Base-by-base conservation (phyloP, 306 rosid species). In the Ochetophila trinervis region DNA sequence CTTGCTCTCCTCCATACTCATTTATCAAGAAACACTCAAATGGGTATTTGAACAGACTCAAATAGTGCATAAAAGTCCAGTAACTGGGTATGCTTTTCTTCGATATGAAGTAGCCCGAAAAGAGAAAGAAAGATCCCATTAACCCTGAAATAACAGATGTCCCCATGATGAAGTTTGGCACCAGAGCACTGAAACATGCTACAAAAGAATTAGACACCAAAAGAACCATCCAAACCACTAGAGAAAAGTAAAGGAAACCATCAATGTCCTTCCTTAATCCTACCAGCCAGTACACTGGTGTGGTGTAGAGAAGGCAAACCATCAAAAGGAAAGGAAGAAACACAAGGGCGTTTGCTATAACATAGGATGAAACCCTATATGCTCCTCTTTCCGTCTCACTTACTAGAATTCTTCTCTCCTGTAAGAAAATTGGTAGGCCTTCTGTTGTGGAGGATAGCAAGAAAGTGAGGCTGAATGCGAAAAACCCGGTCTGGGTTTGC, bases 41-140 rank as follows among this genome's bases (percentile, higher is more conserved):
- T 21, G 99, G 99, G 73, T 93, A 93, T 88, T 90, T 93, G 85
- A 93, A 93, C 50, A 93, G 80, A 36, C 96, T 87, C 83, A 75
- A 42, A 66, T 93, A 87, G 74, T 93, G 94, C 97, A 93, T 86
- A 65, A 87, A 93, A 67, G 88, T 77, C 99, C 99, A 93, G 80
- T 93, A 93, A 17, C 69, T 76, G 0, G 99, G 99, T 54, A 93
- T 78, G 70, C 81, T 84, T 18, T 88, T 87, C 87, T 93, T 66
- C 3, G 97, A 77, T 71, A 93, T 90, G 70, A 93, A 93, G 76
- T 90, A 93, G 17, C 99, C 99, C 10, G 97, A 93, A 60, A 93
- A 93, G 55, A 93, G 88, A 78, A 93, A 93, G 86, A 93, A 93
- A 36, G 96, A 87, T 34, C 99, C 99, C 96, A 93, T 90, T 66